Base-by-base conservation (phyloP, 805 yeast genomes). In the Metschnikowia similis region DNA sequence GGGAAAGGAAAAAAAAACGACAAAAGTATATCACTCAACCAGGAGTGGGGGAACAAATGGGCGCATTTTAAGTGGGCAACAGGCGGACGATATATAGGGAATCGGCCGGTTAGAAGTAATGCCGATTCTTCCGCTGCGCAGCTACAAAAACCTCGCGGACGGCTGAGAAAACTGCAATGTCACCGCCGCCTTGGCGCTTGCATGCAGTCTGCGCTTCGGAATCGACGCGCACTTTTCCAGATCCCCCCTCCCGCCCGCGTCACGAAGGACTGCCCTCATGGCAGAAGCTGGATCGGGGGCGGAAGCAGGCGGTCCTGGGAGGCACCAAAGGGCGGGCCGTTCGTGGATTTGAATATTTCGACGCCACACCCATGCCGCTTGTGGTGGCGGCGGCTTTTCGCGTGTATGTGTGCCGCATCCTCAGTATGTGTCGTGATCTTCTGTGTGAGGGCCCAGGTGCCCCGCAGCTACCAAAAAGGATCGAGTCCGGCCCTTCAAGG, bases 181-280 rank as follows among this genome's bases (percentile, higher is more conserved):
- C 38, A 42, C 38, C 30, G 45, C 37, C 30, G 52, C 56, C 56
- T 49, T 39, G 44, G 46, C 17, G 49, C 35, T 29, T 47, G 47
- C 50, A 39, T 50, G 51, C 49, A 43, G 38, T 31, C 26, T 35
- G 46, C 45, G 45, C 11, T 34, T 35, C 46, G 46, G 39, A 30
- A 43, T 14, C 26, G 10, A 16, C 46, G 11, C 13, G 6, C 26
- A 43, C 39, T 28, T 45, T 29, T 35, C 47, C 40, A 35, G 34
- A 38, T 26, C 31, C 37, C 16, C 37, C 6, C 8, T 21, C 31
- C 21, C 14, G 11, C 37, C 31, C 31, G 31, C 10, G 6, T 4
- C 31, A 10, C 4, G 31, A 9, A 29, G 8, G 31, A 29, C 31
- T 29, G 21, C 21, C 21, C 21, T 21, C 21, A 21, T 21, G 21